A percentile compares a stretch with the other conserved stretches of the same genome.
phyloP scores from a whole-genome alignment of 129 eudicot genomes.

The Artemisia argyi region DNA sequence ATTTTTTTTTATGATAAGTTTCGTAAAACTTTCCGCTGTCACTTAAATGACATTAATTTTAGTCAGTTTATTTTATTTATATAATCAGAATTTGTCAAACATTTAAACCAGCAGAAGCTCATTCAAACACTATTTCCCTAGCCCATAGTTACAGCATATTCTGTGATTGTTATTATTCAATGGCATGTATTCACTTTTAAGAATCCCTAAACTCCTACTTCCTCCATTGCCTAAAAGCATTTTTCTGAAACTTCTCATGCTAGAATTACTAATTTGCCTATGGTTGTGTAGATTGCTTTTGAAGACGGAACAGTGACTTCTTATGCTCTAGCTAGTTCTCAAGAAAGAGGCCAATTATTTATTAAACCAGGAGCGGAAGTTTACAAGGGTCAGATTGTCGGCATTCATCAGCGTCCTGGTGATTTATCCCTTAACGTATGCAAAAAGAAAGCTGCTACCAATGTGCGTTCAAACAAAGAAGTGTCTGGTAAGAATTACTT shows the following conservation, averaged over 20 bases:
- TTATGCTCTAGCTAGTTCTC: conserved; percentile 83
- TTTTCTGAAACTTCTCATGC: background rate
- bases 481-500: conserved; percentile 53
- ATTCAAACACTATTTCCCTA: background rate
- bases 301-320: conserved; percentile 87
- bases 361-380: conserved; percentile 77
- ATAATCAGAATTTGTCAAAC: background rate
- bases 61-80: background rate
- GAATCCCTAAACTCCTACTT: background rate
- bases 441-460: conserved; percentile 97
- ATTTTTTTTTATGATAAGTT: too few relatives aligned
- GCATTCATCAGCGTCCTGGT: conserved; percentile 96
- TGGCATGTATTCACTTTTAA: background rate
- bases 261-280: conserved; percentile 5
- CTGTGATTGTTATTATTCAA: background rate
- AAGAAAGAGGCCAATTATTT: conserved; percentile 91
- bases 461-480: conserved; percentile 93
- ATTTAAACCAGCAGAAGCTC: background rate
- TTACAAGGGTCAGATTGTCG: conserved; percentile 87
- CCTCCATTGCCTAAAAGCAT: background rate
- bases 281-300: conserved; percentile 65
- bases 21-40: too few relatives aligned
- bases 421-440: conserved; percentile 86
- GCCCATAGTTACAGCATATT: too few relatives aligned
- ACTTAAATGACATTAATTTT: too few relatives aligned